Evolutionary conservation across 2,329 filamentous ascomycete species (phyloP).

Genomic region (Colletotrichum sp.): DNA sequence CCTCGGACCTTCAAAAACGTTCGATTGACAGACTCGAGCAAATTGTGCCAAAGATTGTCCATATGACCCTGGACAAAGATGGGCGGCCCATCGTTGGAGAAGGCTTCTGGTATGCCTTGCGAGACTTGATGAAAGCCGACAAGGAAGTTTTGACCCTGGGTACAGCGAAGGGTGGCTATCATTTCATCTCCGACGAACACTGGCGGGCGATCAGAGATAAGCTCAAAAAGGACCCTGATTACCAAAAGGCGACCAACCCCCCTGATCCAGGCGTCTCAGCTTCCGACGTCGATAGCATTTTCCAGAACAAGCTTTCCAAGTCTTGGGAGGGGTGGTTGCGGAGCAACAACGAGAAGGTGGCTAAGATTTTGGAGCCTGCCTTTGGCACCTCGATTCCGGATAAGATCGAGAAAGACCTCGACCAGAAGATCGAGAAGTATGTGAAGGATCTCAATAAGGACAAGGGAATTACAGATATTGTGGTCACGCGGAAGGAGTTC

Average conservation of each 20-base stretch:
- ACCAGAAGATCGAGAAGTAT: conserved; percentile 35
- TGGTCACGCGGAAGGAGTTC: conserved; percentile 56
- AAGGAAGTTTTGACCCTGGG: conserved; percentile 52
- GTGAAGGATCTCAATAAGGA: conserved; percentile 40
- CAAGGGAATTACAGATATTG: conserved; percentile 33
- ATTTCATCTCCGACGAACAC: conserved; percentile 48
- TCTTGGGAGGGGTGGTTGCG: conserved; percentile 59
- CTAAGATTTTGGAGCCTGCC: conserved; percentile 20
- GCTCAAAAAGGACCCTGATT: conserved; percentile 40
- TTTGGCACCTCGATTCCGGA: conserved; percentile 27
- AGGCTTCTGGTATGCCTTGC: conserved; percentile 70
- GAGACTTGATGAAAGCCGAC: conserved; percentile 56
- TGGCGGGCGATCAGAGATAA: conserved; percentile 51
- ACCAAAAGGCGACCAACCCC: conserved; percentile 32
- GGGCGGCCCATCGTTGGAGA: conserved; percentile 61
- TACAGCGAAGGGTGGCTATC: conserved; percentile 38
- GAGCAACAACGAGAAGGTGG: conserved; percentile 50
- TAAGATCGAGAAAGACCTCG: conserved; percentile 35
- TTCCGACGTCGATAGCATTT: conserved; percentile 28
- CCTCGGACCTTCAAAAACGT: conserved; percentile 37
- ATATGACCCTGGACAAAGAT: conserved; percentile 55
- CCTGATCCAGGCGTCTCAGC: conserved; percentile 5
- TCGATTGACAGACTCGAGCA: conserved; percentile 48
- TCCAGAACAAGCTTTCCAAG: conserved; percentile 37
- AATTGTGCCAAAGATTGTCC: conserved; percentile 61